phyloP scores from a whole-genome alignment of 805 yeast species.

The Saccharomycopsis fermentans region DNA sequence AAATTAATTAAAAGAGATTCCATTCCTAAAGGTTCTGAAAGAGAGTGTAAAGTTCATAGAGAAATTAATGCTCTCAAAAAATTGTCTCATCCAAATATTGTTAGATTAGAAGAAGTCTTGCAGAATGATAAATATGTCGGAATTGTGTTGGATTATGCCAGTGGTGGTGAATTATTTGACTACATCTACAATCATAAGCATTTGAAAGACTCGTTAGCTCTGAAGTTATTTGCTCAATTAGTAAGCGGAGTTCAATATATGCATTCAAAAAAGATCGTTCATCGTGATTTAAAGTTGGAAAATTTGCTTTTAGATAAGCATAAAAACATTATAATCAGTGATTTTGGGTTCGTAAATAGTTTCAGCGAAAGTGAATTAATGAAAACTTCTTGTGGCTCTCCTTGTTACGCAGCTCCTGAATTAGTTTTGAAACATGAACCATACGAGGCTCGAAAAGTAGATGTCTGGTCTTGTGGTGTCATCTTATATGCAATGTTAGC shows the following conservation, averaged over 20 bases:
- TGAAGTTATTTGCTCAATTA: conserved; percentile 82
- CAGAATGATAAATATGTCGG: conserved; percentile 94
- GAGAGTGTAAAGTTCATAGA: conserved; percentile 81
- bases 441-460: conserved; percentile 88
- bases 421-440: conserved; percentile 70
- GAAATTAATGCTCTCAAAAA: conserved; percentile 86
- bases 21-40: conserved; percentile 75
- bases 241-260: conserved; percentile 91
- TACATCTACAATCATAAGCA: conserved; percentile 80
- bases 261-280: conserved; percentile 72
- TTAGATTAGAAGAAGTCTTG: conserved; percentile 81
- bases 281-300: conserved; percentile 76
- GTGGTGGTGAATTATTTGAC: conserved; percentile 95
- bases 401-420: conserved; percentile 98
- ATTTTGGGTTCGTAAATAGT: conserved; percentile 92
- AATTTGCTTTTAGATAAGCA: conserved; percentile 74
- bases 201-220: conserved; percentile 79
- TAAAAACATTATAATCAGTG: conserved; percentile 77
- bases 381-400: conserved; percentile 95
- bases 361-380: conserved; percentile 59
- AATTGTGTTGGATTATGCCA: conserved; percentile 90
- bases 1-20: conserved; percentile 83
- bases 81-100: conserved; percentile 88
- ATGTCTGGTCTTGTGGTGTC: conserved; percentile 95
- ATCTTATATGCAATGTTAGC: conserved; percentile 94